Evolutionary conservation across 2,329 filamentous ascomycete genomes (phyloP).

Genomic region (Neopestalotiopsis rosae): DNA sequence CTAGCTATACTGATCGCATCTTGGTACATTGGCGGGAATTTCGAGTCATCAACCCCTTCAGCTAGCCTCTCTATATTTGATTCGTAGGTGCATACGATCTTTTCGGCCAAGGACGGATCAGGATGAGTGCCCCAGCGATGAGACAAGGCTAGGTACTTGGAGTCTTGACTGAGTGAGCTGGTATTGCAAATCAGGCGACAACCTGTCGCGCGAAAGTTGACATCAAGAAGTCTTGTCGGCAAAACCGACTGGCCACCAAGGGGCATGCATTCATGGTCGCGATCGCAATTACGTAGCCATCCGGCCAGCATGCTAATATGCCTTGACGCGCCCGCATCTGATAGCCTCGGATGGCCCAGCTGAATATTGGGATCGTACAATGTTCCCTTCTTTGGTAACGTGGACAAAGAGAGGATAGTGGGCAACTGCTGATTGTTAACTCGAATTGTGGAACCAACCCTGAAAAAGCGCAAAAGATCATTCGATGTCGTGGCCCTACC

Average conservation of each 20-base stretch:
- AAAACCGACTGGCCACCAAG: neutral
- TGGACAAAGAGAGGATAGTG: neutral
- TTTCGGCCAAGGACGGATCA: neutral
- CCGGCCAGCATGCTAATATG: neutral
- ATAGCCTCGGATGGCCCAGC: neutral
- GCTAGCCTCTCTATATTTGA: neutral
- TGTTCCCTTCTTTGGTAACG: neutral
- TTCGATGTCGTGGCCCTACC: neutral
- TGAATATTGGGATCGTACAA: neutral
- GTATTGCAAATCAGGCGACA: neutral
- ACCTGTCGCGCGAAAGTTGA: neutral
- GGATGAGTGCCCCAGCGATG: constrained; percentile 18
- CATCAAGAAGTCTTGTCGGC: neutral
- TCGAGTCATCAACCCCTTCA: neutral
- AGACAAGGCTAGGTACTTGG: neutral
- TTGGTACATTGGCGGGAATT: neutral
- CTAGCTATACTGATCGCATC: constrained; percentile 17
- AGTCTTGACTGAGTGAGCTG: neutral
- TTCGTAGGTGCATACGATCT: neutral
- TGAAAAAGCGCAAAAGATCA: neutral
- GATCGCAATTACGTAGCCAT: neutral
- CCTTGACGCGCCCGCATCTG: neutral
- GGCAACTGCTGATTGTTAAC: neutral
- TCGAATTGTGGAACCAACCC: neutral
- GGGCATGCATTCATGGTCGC: neutral